These are phyloP conservation scores for Hypoxylon trugodes DNA, from an alignment of 495 filamentous ascomycete genomes.

Conservation along the genomic window DNA sequence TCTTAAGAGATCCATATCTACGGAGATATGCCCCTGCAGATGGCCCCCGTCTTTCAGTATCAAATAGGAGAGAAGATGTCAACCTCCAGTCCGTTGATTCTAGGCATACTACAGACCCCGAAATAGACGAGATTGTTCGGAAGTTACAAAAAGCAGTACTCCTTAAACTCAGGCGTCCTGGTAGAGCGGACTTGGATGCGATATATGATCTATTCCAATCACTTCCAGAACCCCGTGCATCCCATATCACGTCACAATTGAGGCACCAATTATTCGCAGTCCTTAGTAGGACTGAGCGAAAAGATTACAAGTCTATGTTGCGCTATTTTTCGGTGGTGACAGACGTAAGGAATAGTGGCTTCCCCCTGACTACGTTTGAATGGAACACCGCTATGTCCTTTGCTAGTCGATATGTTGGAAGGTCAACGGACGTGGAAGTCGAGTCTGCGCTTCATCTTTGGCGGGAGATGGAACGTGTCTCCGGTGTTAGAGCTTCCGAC, in stretches of 20 bases:
- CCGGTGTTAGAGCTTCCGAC: constrained; percentile 66
- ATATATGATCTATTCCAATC: constrained; percentile 55
- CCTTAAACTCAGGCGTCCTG: constrained; percentile 44
- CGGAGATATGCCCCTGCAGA: constrained; percentile 55
- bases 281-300: constrained; percentile 69
- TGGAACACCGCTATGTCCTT: constrained; percentile 89
- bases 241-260: constrained; percentile 64
- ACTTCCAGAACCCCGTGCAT: constrained; percentile 68
- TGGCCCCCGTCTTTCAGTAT: constrained; percentile 53
- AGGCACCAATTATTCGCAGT: constrained; percentile 72
- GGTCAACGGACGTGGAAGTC: constrained; percentile 68
- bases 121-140: constrained; percentile 40
- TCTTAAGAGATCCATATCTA: constrained; percentile 56
- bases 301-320: constrained; percentile 68
- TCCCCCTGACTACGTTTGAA: constrained; percentile 69
- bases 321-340: constrained; percentile 85
- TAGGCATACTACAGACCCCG: constrained; percentile 31
- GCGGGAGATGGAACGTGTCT: constrained; percentile 85
- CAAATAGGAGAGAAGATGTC: constrained; percentile 53
- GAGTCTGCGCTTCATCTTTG: constrained; percentile 81
- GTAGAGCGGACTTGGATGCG: constrained; percentile 45
- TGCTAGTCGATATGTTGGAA: constrained; percentile 72
- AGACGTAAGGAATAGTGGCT: constrained; percentile 74
- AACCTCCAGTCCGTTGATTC: constrained; percentile 52
- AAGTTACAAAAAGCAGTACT: constrained; percentile 46